Evolutionary conservation across 1,284 basidiomycete species (phyloP).

Genomic region (Ustilago loliicola): DNA sequence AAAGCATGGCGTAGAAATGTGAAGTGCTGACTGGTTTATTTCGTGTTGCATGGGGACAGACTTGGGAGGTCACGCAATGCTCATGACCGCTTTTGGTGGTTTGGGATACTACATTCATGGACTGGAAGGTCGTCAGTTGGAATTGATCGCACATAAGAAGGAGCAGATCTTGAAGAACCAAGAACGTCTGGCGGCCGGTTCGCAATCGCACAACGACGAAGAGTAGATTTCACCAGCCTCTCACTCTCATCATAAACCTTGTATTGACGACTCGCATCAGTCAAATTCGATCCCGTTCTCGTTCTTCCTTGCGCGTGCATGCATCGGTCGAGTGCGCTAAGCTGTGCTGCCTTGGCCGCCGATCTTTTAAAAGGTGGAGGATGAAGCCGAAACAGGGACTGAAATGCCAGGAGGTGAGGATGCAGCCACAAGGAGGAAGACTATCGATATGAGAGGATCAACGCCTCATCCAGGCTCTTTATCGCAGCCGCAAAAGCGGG

Average conservation of each 20-base stretch:
- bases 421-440: too few relatives aligned
- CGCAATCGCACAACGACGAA: slow-evolving; percentile 20
- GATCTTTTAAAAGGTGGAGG: too few relatives aligned
- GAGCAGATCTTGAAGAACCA: slow-evolving; percentile 65
- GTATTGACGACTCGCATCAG: not conserved
- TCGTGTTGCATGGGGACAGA: slow-evolving; percentile 32
- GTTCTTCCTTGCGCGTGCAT: not conserved
- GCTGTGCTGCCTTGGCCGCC: too few relatives aligned
- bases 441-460: too few relatives aligned
- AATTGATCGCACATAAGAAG: slow-evolving; percentile 63
- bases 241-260: too few relatives aligned
- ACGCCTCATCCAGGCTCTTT: too few relatives aligned
- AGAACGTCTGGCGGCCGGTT: slow-evolving; percentile 27
- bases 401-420: too few relatives aligned
- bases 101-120: slow-evolving; percentile 69
- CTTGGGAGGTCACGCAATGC: slow-evolving; percentile 64
- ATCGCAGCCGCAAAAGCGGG: too few relatives aligned
- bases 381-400: too few relatives aligned
- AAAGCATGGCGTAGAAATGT: not conserved
- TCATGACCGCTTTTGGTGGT: slow-evolving; percentile 63
- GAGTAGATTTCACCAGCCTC: slow-evolving; percentile 17
- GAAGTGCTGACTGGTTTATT: not conserved
- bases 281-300: not conserved
- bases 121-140: slow-evolving; percentile 59
- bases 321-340: too few relatives aligned